phyloP scores from a whole-genome alignment of 2,329 filamentous ascomycete genomes.

The Sporothrix brunneoviolacea region DNA sequence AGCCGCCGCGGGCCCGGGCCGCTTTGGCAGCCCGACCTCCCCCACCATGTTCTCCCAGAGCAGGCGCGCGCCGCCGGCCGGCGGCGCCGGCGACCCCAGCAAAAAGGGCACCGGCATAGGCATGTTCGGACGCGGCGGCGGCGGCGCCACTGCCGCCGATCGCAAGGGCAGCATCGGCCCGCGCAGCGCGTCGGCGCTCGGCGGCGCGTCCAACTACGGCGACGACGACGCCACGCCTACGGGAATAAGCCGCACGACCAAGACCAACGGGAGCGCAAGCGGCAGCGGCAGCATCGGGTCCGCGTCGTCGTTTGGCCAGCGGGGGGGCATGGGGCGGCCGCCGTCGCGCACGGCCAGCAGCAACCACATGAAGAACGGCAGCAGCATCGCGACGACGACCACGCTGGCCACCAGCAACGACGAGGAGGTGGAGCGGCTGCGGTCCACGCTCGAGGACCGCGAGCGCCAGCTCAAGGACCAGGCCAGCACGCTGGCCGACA shows the following conservation, averaged over 20 bases:
- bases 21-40: constrained; percentile 57
- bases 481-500: constrained; percentile 72
- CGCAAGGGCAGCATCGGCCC: constrained; percentile 47
- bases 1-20: constrained; percentile 33
- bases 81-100: constrained; percentile 53
- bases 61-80: constrained; percentile 36
- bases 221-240: constrained; percentile 54
- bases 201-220: constrained; percentile 37
- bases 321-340: constrained; percentile 40
- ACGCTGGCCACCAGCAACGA: constrained; percentile 40
- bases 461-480: constrained; percentile 88
- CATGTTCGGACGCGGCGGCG: constrained; percentile 4
- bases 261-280: constrained; percentile 38
- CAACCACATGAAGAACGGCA: constrained; percentile 17
- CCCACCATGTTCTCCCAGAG: constrained; percentile 58
- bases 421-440: constrained; percentile 68
- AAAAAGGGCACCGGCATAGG: constrained; percentile 34
- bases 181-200: constrained; percentile 55
- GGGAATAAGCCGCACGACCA: constrained; percentile 40
- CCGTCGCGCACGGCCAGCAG: constrained; percentile 29
- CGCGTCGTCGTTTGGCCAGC: constrained; percentile 42
- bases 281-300: constrained; percentile 25
- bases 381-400: constrained; percentile 14
- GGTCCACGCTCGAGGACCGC: constrained; percentile 69
- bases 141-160: constrained; percentile 33